A percentile compares a stretch with the other conserved stretches of the same genome.
Conservation (phyloP, 1,284 basidiomycete species). For the Leccinum colubrinum region DNA sequence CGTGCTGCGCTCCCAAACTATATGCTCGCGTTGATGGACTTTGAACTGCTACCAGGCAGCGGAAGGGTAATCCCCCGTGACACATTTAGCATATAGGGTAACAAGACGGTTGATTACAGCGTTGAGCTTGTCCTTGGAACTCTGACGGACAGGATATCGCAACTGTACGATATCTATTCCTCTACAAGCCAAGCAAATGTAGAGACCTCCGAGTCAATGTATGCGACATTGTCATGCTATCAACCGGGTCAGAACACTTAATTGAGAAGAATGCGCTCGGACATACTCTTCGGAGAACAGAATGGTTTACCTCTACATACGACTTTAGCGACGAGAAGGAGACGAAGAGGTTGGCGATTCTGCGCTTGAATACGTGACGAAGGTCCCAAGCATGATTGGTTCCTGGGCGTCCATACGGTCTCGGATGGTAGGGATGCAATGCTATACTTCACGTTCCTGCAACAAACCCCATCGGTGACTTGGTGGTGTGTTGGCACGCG, state of each 20-base stretch:
- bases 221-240: too few species aligned
- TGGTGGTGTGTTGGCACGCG: slow-evolving; percentile 10
- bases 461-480: too few species aligned
- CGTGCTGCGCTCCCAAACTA: slow-evolving; percentile 93
- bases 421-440: slow-evolving; percentile 44
- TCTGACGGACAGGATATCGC: slow-evolving; percentile 65
- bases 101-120: slow-evolving; percentile 46
- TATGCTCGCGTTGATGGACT: slow-evolving; percentile 88
- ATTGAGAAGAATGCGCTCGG: too few species aligned
- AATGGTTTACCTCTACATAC: slow-evolving; percentile 92
- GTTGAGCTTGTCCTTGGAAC: slow-evolving; percentile 62
- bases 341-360: too few species aligned
- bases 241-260: too few species aligned
- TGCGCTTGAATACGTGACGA: too few species aligned
- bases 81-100: slow-evolving; percentile 84
- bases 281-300: slow-evolving; percentile 45
- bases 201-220: too few species aligned
- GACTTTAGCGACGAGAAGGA: too few species aligned
- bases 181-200: too few species aligned
- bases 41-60: slow-evolving; percentile 61
- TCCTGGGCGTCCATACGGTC: slow-evolving; percentile 51
- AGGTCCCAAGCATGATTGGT: too few species aligned
- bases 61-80: slow-evolving; percentile 70
- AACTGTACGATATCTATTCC: slow-evolving; percentile 36
- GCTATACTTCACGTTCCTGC: neutral